Evolutionary conservation across 2,329 filamentous ascomycete species (phyloP).

Genomic region (Venturia pyrina): DNA sequence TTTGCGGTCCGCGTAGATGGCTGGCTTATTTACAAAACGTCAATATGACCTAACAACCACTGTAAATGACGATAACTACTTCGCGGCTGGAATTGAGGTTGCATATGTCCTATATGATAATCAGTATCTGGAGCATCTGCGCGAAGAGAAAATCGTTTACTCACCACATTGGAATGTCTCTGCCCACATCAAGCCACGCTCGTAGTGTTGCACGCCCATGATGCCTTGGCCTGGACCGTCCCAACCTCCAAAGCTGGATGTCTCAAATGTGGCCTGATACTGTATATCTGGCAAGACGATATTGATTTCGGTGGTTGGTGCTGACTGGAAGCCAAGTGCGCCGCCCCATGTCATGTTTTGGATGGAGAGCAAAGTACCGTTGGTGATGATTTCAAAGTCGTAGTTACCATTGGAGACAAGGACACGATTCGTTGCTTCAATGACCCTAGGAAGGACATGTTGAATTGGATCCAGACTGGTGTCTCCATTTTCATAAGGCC

Average conservation of each 20-base stretch:
- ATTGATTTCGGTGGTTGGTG: conserved; percentile 12
- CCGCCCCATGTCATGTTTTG: conserved; percentile 18
- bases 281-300: conserved; percentile 15
- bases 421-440: conserved; percentile 14
- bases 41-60: conserved; percentile 9
- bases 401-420: conserved; percentile 14
- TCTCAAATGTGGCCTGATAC: conserved; percentile 13
- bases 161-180: conserved; percentile 7
- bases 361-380: conserved; percentile 12
- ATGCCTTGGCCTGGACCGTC: conserved; percentile 11
- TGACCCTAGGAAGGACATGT: conserved; percentile 15
- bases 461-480: conserved; percentile 16
- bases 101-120: conserved; percentile 32
- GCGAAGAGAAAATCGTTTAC: no score
- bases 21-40: neutral
- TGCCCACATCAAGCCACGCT: conserved; percentile 10
- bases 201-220: conserved; percentile 12
- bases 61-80: conserved; percentile 9
- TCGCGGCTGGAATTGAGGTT: conserved; percentile 11
- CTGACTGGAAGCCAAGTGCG: conserved; percentile 14
- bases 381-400: conserved; percentile 13
- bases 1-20: neutral
- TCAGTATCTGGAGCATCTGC: neutral
- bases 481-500: conserved; percentile 16
- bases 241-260: conserved; percentile 10